Conservation (phyloP, 2,329 filamentous ascomycete genomes). For the Sclerotinia trifoliorum region DNA sequence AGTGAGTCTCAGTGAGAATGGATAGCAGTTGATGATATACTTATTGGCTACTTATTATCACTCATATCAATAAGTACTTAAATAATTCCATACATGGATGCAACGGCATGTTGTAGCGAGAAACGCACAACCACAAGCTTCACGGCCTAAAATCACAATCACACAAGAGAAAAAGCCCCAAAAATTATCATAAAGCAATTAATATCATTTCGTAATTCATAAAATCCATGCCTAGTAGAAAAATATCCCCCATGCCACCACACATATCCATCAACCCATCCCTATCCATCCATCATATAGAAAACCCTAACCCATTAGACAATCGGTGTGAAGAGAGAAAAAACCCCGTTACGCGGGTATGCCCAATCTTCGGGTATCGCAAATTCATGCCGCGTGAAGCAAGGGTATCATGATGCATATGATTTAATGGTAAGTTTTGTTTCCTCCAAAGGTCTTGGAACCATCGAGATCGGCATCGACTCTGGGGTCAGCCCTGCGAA, state of each 20-base stretch:
- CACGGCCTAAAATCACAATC: background rate
- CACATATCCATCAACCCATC: background rate
- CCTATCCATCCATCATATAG: conserved; percentile 9
- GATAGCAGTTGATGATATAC: background rate
- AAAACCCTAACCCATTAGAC: background rate
- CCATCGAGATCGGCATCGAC: conserved; percentile 57
- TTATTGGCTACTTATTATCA: background rate
- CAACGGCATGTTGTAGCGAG: background rate
- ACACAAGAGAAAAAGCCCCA: background rate
- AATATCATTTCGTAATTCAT: conserved; percentile 16
- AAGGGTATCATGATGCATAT: background rate
- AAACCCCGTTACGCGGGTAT: conserved; percentile 10
- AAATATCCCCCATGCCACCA: background rate
- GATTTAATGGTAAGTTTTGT: conserved; percentile 48
- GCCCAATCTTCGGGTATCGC: conserved; percentile 17
- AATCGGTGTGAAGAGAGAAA: conserved; percentile 17
- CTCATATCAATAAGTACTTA: too few species aligned
- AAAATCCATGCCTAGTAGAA: background rate
- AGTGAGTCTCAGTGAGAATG: too few species aligned
- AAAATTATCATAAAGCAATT: background rate
- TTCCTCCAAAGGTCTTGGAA: conserved; percentile 53
- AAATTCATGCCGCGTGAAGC: conserved; percentile 1
- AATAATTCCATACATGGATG: too few species aligned
- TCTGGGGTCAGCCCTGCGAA: conserved; percentile 49
- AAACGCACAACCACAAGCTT: background rate